These are phyloP conservation scores for Anisogramma anomala DNA, from an alignment of 2,329 filamentous ascomycete species.

Conservation along the genomic window DNA sequence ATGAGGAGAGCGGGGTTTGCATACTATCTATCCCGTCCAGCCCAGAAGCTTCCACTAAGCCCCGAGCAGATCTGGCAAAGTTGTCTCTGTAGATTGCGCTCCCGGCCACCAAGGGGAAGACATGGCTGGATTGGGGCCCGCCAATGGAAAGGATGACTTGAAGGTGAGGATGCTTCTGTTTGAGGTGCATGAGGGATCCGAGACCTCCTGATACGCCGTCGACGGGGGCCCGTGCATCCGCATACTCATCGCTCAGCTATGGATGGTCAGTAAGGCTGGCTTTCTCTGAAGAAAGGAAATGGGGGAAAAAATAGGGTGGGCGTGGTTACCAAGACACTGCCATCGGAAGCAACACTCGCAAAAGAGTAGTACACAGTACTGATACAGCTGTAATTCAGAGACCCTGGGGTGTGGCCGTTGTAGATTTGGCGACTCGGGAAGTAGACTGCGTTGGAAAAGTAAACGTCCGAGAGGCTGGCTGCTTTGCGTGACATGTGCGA, in stretches of 20 bases:
- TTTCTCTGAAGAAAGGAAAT: not conserved
- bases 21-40: constrained; percentile 68
- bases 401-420: constrained; percentile 58
- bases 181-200: constrained; percentile 61
- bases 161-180: constrained; percentile 57
- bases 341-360: constrained; percentile 61
- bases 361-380: constrained; percentile 78
- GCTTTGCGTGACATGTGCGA: constrained; percentile 35
- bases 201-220: constrained; percentile 62
- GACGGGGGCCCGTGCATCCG: constrained; percentile 59
- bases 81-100: constrained; percentile 49
- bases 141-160: constrained; percentile 70
- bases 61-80: constrained; percentile 57
- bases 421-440: constrained; percentile 74
- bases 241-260: constrained; percentile 69
- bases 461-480: constrained; percentile 35
- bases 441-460: constrained; percentile 66
- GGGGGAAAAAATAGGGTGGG: not conserved
- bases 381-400: constrained; percentile 63
- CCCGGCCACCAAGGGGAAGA: constrained; percentile 56
- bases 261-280: not conserved
- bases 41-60: constrained; percentile 57
- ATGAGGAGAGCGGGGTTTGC: constrained; percentile 17
- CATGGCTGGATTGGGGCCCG: constrained; percentile 51
- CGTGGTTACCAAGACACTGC: constrained; percentile 60